These are phyloP conservation scores for Melanopsichium pennsylvanicum DNA, from an alignment of 1,284 basidiomycete genomes.

Conservation along the genomic window DNA sequence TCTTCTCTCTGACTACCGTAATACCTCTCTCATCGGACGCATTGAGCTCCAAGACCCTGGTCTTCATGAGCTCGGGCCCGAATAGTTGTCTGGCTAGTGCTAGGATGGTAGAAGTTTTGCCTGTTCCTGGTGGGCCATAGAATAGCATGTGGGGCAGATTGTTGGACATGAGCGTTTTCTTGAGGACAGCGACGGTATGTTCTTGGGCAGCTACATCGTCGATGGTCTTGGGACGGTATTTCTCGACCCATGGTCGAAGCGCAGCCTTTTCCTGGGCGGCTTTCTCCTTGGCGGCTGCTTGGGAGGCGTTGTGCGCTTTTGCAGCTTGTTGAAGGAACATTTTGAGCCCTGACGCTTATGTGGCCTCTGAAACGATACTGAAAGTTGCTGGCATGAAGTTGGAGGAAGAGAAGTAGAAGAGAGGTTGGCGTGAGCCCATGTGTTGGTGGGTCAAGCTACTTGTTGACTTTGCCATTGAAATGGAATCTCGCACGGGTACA, in stretches of 20 bases:
- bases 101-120: conserved; percentile 97
- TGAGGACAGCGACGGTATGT: conserved; percentile 89
- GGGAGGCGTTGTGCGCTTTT: conserved; percentile 29
- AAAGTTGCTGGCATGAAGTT: no score
- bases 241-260: conserved; percentile 95
- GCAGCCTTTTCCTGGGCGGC: conserved; percentile 41
- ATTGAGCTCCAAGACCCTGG: conserved; percentile 95
- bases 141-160: conserved; percentile 99
- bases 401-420: no score
- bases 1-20: conserved; percentile 93
- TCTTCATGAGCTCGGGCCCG: conserved; percentile 93
- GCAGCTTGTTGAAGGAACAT: conserved; percentile 46
- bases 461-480: no score
- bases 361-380: no score
- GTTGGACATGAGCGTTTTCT: conserved; percentile 87
- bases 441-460: no score
- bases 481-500: conserved; percentile 24
- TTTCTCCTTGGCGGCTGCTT: conserved; percentile 39
- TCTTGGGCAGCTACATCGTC: conserved; percentile 97
- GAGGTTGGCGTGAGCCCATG: no score
- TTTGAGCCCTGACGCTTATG: no score
- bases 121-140: conserved; percentile 98
- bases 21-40: conserved; percentile 99
- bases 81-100: conserved; percentile 93
- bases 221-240: conserved; percentile 97